Percentiles rank a stretch among this genome's conserved stretches.
These are phyloP conservation scores for Thielaviopsis populi DNA, from an alignment of 2,329 filamentous ascomycete genomes.

Conservation along the genomic window DNA sequence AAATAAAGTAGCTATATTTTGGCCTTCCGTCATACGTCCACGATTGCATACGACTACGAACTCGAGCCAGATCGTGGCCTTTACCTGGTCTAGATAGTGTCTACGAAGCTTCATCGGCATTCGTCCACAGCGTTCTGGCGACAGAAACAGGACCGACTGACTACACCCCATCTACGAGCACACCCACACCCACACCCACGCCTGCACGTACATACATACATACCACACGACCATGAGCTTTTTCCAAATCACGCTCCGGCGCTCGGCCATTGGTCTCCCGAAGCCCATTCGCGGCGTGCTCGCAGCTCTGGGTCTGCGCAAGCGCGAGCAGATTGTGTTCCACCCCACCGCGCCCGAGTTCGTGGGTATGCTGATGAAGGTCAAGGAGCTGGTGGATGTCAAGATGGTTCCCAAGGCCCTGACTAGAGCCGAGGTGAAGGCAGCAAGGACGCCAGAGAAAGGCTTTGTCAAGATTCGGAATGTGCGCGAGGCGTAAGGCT, in stretches of 20 bases:
- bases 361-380: conserved; percentile 82
- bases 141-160: background rate
- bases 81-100: background rate
- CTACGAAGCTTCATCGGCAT: background rate
- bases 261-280: conserved; percentile 79
- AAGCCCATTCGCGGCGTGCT: conserved; percentile 66
- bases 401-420: conserved; percentile 55
- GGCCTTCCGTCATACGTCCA: background rate
- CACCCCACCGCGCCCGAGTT: conserved; percentile 67
- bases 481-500: conserved; percentile 18
- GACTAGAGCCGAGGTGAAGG: conserved; percentile 53
- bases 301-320: conserved; percentile 68
- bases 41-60: background rate
- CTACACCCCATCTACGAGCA: background rate
- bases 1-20: background rate
- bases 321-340: conserved; percentile 76
- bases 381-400: conserved; percentile 81
- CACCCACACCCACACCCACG: background rate
- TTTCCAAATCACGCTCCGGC: conserved; percentile 84
- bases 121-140: background rate
- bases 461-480: conserved; percentile 67
- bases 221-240: conserved; percentile 43
- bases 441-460: conserved; percentile 54
- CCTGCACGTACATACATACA: conserved; percentile 7
- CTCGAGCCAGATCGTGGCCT: too few relatives aligned